Evolutionary conservation across 2,329 filamentous ascomycete species (phyloP), one percentile per base, ranked within the genome.

Genomic region (Talaromyces sp.): DNA sequence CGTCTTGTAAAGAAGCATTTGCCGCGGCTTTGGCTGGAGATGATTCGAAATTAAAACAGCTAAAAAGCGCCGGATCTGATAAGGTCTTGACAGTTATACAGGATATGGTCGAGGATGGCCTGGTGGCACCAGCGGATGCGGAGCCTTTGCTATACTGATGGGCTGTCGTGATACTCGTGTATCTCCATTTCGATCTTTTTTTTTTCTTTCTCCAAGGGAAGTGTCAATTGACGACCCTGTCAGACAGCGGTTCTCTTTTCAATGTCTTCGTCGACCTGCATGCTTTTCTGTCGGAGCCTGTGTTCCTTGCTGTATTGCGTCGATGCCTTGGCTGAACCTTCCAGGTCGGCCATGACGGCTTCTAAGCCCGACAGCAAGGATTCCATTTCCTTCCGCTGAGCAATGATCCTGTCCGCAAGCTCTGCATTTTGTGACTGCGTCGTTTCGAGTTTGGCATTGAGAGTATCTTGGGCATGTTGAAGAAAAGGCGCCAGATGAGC

Each of bases 401-500:
- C 73, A 53, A 77, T 73, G 5, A 88, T 77, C 10, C 76, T 79
- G 55, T 78, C 77, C 43, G 82, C 73, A 6, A 86, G 71, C 58
- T 78, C 74, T n/a, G 72, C 73, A 65, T 88, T 88, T 59, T 83
- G 75, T 17, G 74, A 66, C 65, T 85, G 80, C 4, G 82, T 78
- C 24, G 71, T 70, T 56, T 79, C 73, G 38, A 87, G 73, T 60
- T 80, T 79, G n/a, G 70, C 64, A 58, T 80, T 76, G 62, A 87
- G 74, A 2, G 78, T 71, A n/a, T 72, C 69, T 24, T 81, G 77
- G 55, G 81, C 80, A 64, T 80, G 75, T 50, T 78, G 73, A 55
- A 88, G 73, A 61, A 83, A 83, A 0, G 85, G 84, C 55, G 79
- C 78, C 4, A 88, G 72, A 70, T 87, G 84, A n/a, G 84, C 83